Evolutionary conservation across 1,284 basidiomycete species (phyloP).

Genomic region (Marasmius oreades): DNA sequence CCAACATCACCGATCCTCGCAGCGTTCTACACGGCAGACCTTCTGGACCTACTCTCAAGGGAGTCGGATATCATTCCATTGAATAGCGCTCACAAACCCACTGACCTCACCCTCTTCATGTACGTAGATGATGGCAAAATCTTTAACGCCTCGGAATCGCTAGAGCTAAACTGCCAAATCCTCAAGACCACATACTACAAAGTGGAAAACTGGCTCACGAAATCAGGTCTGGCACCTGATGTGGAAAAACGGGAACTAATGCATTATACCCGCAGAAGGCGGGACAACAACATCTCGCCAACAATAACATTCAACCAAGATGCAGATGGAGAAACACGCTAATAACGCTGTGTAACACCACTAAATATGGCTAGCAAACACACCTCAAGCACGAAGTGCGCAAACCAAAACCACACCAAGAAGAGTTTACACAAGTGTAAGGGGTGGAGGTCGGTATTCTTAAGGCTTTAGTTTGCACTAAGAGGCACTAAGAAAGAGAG

Average conservation of each 20-base stretch:
- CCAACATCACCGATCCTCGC: slow-evolving; percentile 23
- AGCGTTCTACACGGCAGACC: slow-evolving; percentile 18
- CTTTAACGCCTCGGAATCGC: slow-evolving; percentile 14
- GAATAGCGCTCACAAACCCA: neutral
- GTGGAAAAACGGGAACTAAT: slow-evolving; percentile 5
- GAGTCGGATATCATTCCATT: neutral
- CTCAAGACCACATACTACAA: slow-evolving; percentile 12
- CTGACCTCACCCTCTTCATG: slow-evolving; percentile 10
- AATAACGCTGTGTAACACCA: too few relatives aligned
- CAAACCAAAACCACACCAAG: too few relatives aligned
- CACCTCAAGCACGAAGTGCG: too few relatives aligned
- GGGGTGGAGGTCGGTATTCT: too few relatives aligned
- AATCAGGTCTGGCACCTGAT: slow-evolving; percentile 5
- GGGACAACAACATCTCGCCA: too few relatives aligned
- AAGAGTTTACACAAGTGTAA: too few relatives aligned
- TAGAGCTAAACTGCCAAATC: slow-evolving; percentile 15
- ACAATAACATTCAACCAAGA: too few relatives aligned
- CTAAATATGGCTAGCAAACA: too few relatives aligned
- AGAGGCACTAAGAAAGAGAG: too few relatives aligned
- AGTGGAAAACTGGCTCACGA: neutral
- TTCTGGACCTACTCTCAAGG: slow-evolving; percentile 17
- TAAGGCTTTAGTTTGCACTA: too few relatives aligned
- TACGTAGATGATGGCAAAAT: slow-evolving; percentile 20
- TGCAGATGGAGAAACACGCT: too few relatives aligned
- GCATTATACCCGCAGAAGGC: slow-evolving; percentile 1